Evolutionary conservation across 2,329 filamentous ascomycete species (phyloP).

Genomic region (Mycosphaerelloides madeirae): DNA sequence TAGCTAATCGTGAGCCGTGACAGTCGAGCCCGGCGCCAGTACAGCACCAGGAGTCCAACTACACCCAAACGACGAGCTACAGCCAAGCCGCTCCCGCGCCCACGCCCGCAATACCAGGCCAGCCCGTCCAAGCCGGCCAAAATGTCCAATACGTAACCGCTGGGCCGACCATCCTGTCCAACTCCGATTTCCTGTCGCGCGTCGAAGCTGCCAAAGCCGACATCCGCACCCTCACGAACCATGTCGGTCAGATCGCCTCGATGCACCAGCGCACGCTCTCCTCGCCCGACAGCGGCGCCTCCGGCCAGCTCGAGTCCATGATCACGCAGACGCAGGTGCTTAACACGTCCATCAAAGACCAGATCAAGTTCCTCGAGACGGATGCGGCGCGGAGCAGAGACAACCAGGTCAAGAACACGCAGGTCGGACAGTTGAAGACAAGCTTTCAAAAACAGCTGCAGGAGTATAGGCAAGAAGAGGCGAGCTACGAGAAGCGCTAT

Average conservation of each 20-base stretch:
- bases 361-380: constrained; percentile 69
- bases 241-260: constrained; percentile 62
- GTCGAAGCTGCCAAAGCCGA: constrained; percentile 63
- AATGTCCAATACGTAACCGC: constrained; percentile 40
- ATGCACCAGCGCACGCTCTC: constrained; percentile 68
- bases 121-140: constrained; percentile 52
- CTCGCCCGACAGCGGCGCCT: constrained; percentile 54
- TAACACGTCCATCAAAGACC: constrained; percentile 71
- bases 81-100: constrained; percentile 9
- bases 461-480: constrained; percentile 67
- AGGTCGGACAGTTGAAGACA: constrained; percentile 64
- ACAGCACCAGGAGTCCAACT: constrained; percentile 6
- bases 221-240: constrained; percentile 61
- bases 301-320: constrained; percentile 59
- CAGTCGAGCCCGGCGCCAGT: constrained; percentile 2
- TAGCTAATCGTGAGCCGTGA: not conserved
- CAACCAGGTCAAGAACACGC: constrained; percentile 63
- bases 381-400: constrained; percentile 62
- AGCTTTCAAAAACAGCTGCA: constrained; percentile 68
- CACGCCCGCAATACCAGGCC: constrained; percentile 23
- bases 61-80: constrained; percentile 6
- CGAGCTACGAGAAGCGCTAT: constrained; percentile 65
- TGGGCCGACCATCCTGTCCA: constrained; percentile 48
- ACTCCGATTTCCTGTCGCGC: constrained; percentile 64
- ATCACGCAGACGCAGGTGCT: constrained; percentile 66